Conservation (phyloP, 176 grass and related monocot species). For the Poa pratensis region DNA sequence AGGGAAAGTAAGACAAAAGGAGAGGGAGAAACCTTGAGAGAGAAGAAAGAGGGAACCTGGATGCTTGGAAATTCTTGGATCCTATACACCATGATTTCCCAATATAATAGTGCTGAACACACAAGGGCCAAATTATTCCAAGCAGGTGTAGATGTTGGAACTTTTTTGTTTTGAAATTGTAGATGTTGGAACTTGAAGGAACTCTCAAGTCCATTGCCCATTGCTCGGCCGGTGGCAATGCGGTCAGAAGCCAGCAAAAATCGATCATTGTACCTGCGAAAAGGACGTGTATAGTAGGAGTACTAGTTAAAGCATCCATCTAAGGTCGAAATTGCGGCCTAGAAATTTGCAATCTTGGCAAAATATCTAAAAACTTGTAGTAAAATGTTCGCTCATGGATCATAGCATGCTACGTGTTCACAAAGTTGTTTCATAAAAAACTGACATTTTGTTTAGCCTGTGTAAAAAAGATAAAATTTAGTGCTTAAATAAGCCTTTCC, state of each 20-base stretch:
- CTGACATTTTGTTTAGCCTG: too few species aligned
- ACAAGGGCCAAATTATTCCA: slow-evolving; percentile 46
- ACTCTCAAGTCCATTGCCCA: neutral
- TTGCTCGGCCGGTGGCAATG: neutral
- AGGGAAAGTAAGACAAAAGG: slow-evolving; percentile 40
- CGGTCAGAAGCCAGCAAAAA: slow-evolving; percentile 2
- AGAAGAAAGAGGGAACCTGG: neutral
- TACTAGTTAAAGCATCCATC: too few species aligned
- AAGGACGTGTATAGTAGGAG: neutral
- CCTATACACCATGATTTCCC: slow-evolving; percentile 31
- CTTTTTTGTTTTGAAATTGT: too few species aligned
- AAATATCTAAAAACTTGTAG: too few species aligned
- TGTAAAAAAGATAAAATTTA: too few species aligned
- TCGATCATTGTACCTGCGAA: neutral
- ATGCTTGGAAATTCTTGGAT: slow-evolving; percentile 36
- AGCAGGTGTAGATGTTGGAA: slow-evolving; percentile 48
- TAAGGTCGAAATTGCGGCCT: too few species aligned
- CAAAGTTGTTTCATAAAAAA: too few species aligned
- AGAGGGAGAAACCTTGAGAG: neutral
- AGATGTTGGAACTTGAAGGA: neutral
- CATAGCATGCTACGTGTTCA: too few species aligned
- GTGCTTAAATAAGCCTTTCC: too few species aligned
- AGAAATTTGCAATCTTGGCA: too few species aligned
- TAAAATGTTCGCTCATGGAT: too few species aligned
- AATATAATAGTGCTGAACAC: slow-evolving; percentile 53